phyloP scores from a whole-genome alignment of 2,329 filamentous ascomycete species.

The Shiraia bambusicola region DNA sequence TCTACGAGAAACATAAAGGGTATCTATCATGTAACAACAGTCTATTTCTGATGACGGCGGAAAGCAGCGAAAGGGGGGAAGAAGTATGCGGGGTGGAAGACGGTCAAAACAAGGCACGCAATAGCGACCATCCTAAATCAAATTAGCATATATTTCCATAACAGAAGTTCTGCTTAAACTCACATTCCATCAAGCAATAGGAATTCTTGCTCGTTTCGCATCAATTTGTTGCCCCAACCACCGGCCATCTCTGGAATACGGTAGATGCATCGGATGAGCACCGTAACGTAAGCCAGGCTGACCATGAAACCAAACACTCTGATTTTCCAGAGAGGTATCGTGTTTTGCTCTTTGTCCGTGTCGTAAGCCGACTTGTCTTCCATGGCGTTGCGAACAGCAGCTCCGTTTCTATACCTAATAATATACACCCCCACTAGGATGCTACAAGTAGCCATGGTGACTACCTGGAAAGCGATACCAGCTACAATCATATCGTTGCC shows the following conservation, averaged over 20 bases:
- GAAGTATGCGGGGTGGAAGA: constrained; percentile 31
- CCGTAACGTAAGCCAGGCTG: constrained; percentile 43
- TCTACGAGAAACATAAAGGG: background rate
- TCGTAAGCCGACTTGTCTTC: constrained; percentile 29
- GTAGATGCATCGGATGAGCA: constrained; percentile 51
- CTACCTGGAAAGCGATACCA: constrained; percentile 58
- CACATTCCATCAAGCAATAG: constrained; percentile 51
- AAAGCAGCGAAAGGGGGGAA: constrained; percentile 33
- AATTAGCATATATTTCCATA: constrained; percentile 1
- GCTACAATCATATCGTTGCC: constrained; percentile 59
- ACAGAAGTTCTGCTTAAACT: constrained; percentile 3
- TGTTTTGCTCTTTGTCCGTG: constrained; percentile 24
- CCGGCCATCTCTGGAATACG: constrained; percentile 50
- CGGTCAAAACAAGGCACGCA: constrained; percentile 25
- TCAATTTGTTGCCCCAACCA: constrained; percentile 48
- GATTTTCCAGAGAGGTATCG: constrained; percentile 16
- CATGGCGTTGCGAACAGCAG: constrained; percentile 3
- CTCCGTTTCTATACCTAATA: constrained; percentile 24
- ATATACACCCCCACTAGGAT: constrained; percentile 40
- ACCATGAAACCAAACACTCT: constrained; percentile 31
- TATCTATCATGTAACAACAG: background rate
- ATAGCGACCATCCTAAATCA: constrained; percentile 28
- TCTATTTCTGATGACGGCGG: constrained; percentile 13
- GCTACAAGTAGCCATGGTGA: constrained; percentile 52
- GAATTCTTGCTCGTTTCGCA: constrained; percentile 50